Percentiles rank a stretch among this genome's conserved stretches.
Evolutionary conservation across 78 protist genomes (phyloP).

Genomic region (Dictyostelium intermedium): DNA sequence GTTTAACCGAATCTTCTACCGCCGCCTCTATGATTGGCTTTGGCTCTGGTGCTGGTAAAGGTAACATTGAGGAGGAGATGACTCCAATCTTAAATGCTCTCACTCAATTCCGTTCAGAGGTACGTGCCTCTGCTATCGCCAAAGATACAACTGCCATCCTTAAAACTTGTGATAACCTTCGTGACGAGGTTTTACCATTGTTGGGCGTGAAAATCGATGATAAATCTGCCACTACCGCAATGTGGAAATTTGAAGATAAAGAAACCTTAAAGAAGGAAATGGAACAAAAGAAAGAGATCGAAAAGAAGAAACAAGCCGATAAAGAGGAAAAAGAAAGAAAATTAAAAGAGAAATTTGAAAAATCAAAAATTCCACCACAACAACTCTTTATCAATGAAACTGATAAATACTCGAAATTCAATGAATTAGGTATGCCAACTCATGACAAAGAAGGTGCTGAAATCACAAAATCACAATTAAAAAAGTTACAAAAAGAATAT

Average conservation of each 20-base stretch:
- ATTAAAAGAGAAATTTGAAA: constrained; percentile 48
- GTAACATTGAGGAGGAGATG: constrained; percentile 33
- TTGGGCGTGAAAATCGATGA: constrained; percentile 76
- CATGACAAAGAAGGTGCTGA: constrained; percentile 77
- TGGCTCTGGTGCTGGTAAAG: background rate
- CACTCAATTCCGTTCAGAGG: constrained; percentile 49
- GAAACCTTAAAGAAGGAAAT: constrained; percentile 52
- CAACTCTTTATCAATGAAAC: constrained; percentile 40
- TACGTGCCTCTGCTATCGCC: constrained; percentile 45
- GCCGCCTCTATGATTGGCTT: constrained; percentile 30
- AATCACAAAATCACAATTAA: constrained; percentile 52
- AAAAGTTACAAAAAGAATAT: constrained; percentile 49
- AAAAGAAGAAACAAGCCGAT: constrained; percentile 22
- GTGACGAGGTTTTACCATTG: constrained; percentile 79
- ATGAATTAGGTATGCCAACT: constrained; percentile 79
- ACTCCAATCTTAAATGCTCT: constrained; percentile 72
- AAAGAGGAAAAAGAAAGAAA: constrained; percentile 32
- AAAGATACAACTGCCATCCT: constrained; percentile 32
- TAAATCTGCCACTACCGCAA: background rate
- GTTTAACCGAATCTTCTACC: constrained; percentile 11
- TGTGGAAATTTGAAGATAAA: constrained; percentile 73
- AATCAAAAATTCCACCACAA: constrained; percentile 51
- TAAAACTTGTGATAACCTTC: constrained; percentile 41
- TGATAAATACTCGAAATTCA: constrained; percentile 62
- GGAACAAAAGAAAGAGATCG: constrained; percentile 32